phyloP scores from a whole-genome alignment of 495 filamentous ascomycete species.

The Penicillium lividum region DNA sequence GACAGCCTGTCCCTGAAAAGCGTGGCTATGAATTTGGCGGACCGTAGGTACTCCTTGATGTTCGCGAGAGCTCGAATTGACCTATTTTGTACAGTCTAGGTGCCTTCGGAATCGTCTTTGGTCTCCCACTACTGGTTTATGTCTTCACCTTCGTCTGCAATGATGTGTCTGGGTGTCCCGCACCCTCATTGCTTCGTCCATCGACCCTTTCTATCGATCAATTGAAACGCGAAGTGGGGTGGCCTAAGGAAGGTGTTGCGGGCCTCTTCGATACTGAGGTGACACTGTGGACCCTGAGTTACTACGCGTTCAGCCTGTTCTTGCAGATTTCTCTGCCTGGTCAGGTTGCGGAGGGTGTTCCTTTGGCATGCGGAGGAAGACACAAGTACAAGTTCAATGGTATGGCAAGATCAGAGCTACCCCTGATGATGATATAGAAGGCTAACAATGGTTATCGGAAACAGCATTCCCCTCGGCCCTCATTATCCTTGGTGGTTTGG shows the following conservation, averaged over 20 bases:
- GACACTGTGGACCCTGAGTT: conserved; percentile 66
- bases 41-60: conserved; percentile 65
- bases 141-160: conserved; percentile 83
- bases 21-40: conserved; percentile 82
- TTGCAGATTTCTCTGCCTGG: conserved; percentile 80
- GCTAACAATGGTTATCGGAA: conserved; percentile 16
- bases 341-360: conserved; percentile 66
- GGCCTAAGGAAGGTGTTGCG: conserved; percentile 67
- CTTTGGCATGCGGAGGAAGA: conserved; percentile 68
- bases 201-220: conserved; percentile 66
- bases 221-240: conserved; percentile 76
- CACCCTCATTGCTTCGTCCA: conserved; percentile 78
- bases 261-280: conserved; percentile 63
- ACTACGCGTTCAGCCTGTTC: conserved; percentile 75
- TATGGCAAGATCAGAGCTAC: conserved; percentile 34
- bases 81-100: conserved; percentile 58
- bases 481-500: conserved; percentile 64
- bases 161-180: conserved; percentile 86
- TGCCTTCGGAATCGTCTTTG: conserved; percentile 70
- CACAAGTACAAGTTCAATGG: conserved; percentile 91
- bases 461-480: conserved; percentile 77
- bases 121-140: conserved; percentile 75
- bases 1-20: conserved; percentile 47
- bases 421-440: not conserved
- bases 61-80: conserved; percentile 20